These are phyloP conservation scores for Pyronema omphalodes DNA, from an alignment of 495 filamentous ascomycete genomes.

Conservation along the genomic window DNA sequence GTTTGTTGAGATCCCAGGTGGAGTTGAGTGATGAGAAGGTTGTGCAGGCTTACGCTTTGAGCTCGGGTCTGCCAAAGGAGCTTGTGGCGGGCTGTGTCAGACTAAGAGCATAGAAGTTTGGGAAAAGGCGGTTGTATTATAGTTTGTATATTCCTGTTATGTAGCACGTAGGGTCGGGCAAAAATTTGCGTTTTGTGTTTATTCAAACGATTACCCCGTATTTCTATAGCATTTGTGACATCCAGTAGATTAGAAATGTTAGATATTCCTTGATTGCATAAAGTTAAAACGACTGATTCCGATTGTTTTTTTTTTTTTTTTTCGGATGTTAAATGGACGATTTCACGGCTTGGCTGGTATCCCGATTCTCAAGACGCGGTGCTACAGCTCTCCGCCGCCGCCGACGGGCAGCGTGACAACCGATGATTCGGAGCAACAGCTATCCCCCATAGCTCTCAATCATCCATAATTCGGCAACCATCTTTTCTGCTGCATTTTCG, in stretches of 20 bases:
- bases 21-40: slow-evolving; percentile 50
- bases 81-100: slow-evolving; percentile 19
- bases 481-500: too few species aligned
- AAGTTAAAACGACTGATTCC: background rate
- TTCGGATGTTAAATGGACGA: too few species aligned
- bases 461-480: too few species aligned
- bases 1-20: slow-evolving; percentile 44
- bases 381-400: too few species aligned
- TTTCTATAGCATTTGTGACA: background rate
- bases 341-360: too few species aligned
- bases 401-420: too few species aligned
- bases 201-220: background rate
- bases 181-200: background rate
- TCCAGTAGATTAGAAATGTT: background rate
- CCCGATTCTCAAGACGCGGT: too few species aligned
- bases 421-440: too few species aligned
- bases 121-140: background rate
- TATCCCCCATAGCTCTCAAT: too few species aligned
- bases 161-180: background rate
- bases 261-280: background rate
- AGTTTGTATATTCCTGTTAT: background rate
- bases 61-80: slow-evolving; percentile 18
- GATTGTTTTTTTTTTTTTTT: too few species aligned
- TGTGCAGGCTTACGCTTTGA: slow-evolving; percentile 64
- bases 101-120: slow-evolving; percentile 8